These are phyloP conservation scores for Cucurbitaria berberidis DNA, from an alignment of 2,329 filamentous ascomycete species.

Conservation along the genomic window DNA sequence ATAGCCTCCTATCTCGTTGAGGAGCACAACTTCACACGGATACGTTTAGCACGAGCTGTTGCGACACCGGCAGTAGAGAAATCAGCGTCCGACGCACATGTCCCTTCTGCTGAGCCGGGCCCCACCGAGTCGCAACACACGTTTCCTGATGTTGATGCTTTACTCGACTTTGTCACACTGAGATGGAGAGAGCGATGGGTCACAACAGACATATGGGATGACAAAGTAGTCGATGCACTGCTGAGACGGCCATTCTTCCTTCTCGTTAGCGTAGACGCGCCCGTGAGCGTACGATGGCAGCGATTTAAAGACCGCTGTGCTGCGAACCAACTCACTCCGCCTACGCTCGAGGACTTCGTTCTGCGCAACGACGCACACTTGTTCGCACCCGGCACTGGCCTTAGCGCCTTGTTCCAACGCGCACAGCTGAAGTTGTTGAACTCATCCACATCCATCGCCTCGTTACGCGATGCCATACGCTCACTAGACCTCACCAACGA, in stretches of 20 bases:
- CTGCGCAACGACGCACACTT: constrained; percentile 74
- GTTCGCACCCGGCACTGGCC: constrained; percentile 68
- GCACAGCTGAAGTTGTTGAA: constrained; percentile 89
- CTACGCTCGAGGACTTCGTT: constrained; percentile 65
- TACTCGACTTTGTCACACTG: constrained; percentile 85
- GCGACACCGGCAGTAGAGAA: constrained; percentile 51
- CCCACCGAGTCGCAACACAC: constrained; percentile 43
- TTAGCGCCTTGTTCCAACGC: constrained; percentile 78
- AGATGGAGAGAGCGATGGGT: constrained; percentile 86
- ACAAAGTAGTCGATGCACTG: constrained; percentile 75
- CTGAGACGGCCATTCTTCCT: constrained; percentile 88
- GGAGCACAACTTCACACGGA: constrained; percentile 78
- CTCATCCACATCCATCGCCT: constrained; percentile 72
- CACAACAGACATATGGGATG: constrained; percentile 79
- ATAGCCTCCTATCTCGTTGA: constrained; percentile 87
- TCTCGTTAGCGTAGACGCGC: constrained; percentile 88
- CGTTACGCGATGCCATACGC: constrained; percentile 74
- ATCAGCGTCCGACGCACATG: constrained; percentile 48
- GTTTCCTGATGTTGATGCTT: constrained; percentile 61
- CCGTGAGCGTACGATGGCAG: constrained; percentile 81
- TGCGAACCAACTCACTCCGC: constrained; percentile 55
- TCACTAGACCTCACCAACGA: constrained; percentile 78
- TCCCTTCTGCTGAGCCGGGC: constrained; percentile 32
- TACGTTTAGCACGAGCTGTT: constrained; percentile 62
- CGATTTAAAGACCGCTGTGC: constrained; percentile 71